phyloP scores from a whole-genome alignment of 495 filamentous ascomycete species.

The Tetracladium setigerum region DNA sequence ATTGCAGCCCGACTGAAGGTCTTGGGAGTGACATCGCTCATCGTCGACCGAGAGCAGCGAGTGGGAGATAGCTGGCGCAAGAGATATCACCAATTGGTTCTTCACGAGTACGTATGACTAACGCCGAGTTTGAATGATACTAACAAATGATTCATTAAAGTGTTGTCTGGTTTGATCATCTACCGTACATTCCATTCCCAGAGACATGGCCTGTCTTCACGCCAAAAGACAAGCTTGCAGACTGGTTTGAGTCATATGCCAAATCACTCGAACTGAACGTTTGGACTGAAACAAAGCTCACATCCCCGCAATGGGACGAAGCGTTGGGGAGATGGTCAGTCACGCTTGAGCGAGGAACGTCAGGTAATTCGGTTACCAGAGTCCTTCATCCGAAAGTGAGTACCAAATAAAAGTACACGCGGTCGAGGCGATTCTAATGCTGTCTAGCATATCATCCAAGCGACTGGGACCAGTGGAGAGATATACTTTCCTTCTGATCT shows the following conservation, averaged over 20 bases:
- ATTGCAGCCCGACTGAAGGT: conserved; percentile 57
- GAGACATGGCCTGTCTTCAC: conserved; percentile 53
- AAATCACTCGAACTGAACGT: conserved; percentile 58
- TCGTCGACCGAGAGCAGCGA: conserved; percentile 53
- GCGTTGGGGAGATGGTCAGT: conserved; percentile 46
- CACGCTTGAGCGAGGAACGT: conserved; percentile 35
- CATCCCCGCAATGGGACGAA: conserved; percentile 41
- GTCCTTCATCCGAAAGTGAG: conserved; percentile 40
- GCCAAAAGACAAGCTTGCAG: conserved; percentile 65
- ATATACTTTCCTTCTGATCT: conserved; percentile 45
- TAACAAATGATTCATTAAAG: conserved; percentile 50
- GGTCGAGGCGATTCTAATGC: not conserved
- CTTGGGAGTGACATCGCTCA: conserved; percentile 45
- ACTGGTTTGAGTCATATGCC: conserved; percentile 64
- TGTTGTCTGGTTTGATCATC: conserved; percentile 57
- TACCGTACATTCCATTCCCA: conserved; percentile 61
- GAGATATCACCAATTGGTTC: conserved; percentile 42
- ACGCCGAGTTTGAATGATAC: conserved; percentile 26
- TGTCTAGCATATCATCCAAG: conserved; percentile 48
- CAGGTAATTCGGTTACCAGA: conserved; percentile 41
- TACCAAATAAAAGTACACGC: not conserved
- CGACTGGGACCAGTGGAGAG: conserved; percentile 60
- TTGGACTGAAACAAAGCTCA: conserved; percentile 44
- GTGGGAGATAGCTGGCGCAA: conserved; percentile 65
- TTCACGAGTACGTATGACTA: conserved; percentile 40